phyloP scores from a whole-genome alignment of 768 basidiomycete species.

The Thelephora ganbajun region DNA sequence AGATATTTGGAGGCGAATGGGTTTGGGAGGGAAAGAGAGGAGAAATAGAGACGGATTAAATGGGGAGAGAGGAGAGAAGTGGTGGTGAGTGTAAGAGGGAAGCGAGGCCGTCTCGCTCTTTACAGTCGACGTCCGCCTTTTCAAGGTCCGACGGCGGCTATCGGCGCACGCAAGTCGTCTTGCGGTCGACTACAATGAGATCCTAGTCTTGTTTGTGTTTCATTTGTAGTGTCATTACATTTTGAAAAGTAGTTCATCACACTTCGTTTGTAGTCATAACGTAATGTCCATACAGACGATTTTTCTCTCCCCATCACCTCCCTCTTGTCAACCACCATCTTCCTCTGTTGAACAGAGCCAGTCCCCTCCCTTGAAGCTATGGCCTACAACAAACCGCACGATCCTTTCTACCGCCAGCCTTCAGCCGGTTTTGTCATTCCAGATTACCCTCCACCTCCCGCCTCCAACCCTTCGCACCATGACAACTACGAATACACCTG shows the following conservation, averaged over 20 bases:
- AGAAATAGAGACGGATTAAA: conserved; percentile 16
- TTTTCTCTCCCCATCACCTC: background rate
- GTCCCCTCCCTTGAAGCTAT: conserved; percentile 7
- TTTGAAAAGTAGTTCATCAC: conserved; percentile 1
- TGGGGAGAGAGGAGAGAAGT: conserved; percentile 15
- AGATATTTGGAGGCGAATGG: conserved; percentile 4
- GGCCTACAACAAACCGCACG: conserved; percentile 17
- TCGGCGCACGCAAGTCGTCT: background rate
- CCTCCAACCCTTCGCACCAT: conserved; percentile 8
- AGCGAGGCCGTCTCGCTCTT: conserved; percentile 9
- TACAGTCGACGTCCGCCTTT: background rate
- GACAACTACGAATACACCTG: conserved; percentile 17
- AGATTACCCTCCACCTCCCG: conserved; percentile 2
- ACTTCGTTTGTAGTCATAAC: background rate
- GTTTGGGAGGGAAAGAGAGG: conserved; percentile 8
- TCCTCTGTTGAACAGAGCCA: conserved; percentile 1
- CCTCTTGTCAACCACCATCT: conserved; percentile 4
- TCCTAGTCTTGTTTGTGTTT: too few species aligned
- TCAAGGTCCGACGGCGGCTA: background rate
- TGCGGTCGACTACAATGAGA: too few species aligned
- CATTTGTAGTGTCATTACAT: too few species aligned
- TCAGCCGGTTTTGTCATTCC: conserved; percentile 3
- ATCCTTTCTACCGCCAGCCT: conserved; percentile 12
- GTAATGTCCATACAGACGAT: background rate
- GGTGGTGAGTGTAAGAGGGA: conserved; percentile 12